Evolutionary conservation across 208 protist species (phyloP), one percentile per base, ranked within the genome.

Genomic region (Novymonas esmeraldas): DNA sequence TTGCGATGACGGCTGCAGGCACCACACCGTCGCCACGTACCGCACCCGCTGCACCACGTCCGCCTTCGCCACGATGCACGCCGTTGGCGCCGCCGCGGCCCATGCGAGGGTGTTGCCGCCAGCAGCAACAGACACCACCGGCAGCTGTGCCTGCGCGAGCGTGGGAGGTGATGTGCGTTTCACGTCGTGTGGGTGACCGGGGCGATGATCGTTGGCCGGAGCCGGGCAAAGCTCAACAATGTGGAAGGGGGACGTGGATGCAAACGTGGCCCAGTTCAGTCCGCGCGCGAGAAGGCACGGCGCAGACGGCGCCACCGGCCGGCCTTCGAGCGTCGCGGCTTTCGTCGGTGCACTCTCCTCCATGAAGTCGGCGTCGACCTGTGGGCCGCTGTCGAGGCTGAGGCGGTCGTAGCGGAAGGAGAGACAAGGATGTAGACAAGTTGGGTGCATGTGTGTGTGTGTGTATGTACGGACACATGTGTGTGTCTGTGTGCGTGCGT

Each of bases 11-110:
- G 42, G 45, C 11, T 51, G 62, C 14, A 82, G 71, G 16, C 76
- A 77, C 76, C 76, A 82, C 13, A 77, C 3, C 1, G 70, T 71
- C 6, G 65, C 70, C 5, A 78, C 59, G 51, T 69, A 58, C 41
- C 57, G 50, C 26, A 31, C 49, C 29, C 38, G 26, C 0, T 29
- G 49, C 26, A 22, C 6, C 18, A 75, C 22, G 10, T 20, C n/a
- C 22, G 42, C 22, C 3, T 31, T 24, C 13, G 45, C 7, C 0
- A 38, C 44, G 26, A 33, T 9, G 33, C 9, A n/a, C 13, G 41
- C 22, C 4, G 26, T 49, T 4, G 48, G 22, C 0, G 5, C n/a
- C 16, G 54, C 33, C 22, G 63, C 39, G 18, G 49, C 42, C 26
- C 26, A 49, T 34, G 48, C 22, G 3, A 75, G 45, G 7, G 29